Conservation (phyloP, 306 rosid species). For the Cucurbita maxima region DNA sequence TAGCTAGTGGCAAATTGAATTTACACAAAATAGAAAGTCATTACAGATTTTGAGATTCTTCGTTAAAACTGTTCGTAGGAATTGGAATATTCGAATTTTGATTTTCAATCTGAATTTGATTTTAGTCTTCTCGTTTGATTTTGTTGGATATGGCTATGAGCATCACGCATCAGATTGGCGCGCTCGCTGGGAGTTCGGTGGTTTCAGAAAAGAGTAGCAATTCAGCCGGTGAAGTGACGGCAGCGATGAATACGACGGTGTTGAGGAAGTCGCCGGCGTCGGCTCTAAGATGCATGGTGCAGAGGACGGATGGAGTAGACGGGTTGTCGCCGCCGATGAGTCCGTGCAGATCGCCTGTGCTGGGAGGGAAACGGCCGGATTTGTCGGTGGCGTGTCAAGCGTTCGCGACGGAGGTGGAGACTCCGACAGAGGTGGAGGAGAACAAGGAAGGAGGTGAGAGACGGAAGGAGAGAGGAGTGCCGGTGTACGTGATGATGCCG, state of each 20-base stretch:
- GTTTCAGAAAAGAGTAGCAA: background rate
- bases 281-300: background rate
- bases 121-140: background rate
- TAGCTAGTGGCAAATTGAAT: background rate
- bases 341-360: constrained; percentile 12
- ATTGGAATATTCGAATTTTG: background rate
- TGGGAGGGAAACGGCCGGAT: constrained; percentile 32
- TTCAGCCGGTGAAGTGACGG: background rate
- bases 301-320: background rate
- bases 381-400: constrained; percentile 59
- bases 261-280: background rate
- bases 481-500: constrained; percentile 97
- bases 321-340: constrained; percentile 10
- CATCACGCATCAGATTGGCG: constrained; percentile 7
- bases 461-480: constrained; percentile 39
- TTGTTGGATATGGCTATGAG: constrained; percentile 4
- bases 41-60: background rate
- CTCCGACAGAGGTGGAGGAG: constrained; percentile 11
- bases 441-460: constrained; percentile 9
- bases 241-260: background rate
- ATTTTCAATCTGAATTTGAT: background rate
- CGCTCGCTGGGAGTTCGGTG: constrained; percentile 1
- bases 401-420: constrained; percentile 27
- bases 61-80: background rate
- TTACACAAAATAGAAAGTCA: background rate